Evolutionary conservation across 1,139 yeast genomes (phyloP).

Genomic region (Geotrichum aggregatum): DNA sequence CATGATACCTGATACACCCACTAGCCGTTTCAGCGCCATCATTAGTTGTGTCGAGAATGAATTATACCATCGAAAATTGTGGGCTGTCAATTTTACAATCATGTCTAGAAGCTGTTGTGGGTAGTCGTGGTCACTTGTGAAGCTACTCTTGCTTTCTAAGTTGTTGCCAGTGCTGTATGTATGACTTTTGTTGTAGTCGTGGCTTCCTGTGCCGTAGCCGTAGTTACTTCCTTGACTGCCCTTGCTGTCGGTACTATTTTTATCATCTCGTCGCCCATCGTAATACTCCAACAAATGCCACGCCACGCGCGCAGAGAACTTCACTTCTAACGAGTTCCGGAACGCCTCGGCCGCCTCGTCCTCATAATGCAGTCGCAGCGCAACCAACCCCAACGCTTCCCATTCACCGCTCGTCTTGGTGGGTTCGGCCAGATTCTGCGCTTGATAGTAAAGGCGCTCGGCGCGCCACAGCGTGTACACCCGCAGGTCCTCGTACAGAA

Average conservation of each 20-base stretch:
- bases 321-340: conserved; percentile 64
- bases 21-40: conserved; percentile 53
- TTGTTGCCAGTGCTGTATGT: too few species aligned
- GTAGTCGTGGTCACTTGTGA: too few species aligned
- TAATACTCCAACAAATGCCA: conserved; percentile 70
- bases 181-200: too few species aligned
- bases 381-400: conserved; percentile 84
- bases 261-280: too few species aligned
- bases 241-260: too few species aligned
- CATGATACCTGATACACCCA: conserved; percentile 71
- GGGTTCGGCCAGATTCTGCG: conserved; percentile 68
- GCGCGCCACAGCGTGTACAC: conserved; percentile 91
- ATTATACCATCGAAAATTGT: conserved; percentile 97
- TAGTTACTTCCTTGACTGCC: too few species aligned
- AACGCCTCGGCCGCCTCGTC: conserved; percentile 81
- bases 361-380: conserved; percentile 71
- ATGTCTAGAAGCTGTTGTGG: conserved; percentile 51
- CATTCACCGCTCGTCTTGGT: conserved; percentile 85
- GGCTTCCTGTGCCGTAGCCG: too few species aligned
- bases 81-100: conserved; percentile 71
- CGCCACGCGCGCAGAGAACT: conserved; percentile 78
- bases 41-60: conserved; percentile 75
- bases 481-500: conserved; percentile 81
- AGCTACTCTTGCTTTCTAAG: too few species aligned
- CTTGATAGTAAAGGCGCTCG: conserved; percentile 72